phyloP scores from a whole-genome alignment of 176 grass and related monocot genomes.

The Eragrostis nindensis region DNA sequence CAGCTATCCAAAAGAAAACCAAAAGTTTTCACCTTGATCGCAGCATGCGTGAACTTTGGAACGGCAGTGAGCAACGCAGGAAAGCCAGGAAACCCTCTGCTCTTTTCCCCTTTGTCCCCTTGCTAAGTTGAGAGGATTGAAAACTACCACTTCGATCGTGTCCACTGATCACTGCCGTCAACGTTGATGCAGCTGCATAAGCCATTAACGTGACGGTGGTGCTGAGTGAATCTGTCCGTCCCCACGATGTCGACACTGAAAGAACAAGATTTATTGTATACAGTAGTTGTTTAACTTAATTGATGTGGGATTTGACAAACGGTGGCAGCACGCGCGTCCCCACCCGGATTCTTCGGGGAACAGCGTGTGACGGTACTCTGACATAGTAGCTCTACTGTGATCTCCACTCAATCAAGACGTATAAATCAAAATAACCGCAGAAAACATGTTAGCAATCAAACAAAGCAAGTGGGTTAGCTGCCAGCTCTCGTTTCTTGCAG shows the following conservation, averaged over 20 bases:
- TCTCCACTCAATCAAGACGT: too few species aligned
- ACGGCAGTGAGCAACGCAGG: background rate
- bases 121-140: background rate
- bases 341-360: background rate
- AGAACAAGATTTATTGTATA: too few species aligned
- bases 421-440: background rate
- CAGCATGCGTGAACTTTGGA: conserved; percentile 5
- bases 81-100: background rate
- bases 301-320: background rate
- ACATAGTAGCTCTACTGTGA: background rate
- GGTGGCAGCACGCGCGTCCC: background rate
- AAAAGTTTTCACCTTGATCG: background rate
- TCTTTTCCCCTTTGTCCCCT: background rate
- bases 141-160: too few species aligned
- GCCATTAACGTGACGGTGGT: background rate
- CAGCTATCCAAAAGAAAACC: background rate
- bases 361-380: background rate
- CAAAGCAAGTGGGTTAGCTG: too few species aligned
- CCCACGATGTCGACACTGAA: background rate
- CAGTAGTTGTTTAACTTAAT: background rate
- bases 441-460: too few species aligned
- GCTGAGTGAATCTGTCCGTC: background rate
- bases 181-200: background rate
- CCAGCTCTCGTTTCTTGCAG: too few species aligned
- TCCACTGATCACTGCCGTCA: background rate